phyloP scores from a whole-genome alignment of 352 stramenopile genomes.

The Phytophthora cryptogea region DNA sequence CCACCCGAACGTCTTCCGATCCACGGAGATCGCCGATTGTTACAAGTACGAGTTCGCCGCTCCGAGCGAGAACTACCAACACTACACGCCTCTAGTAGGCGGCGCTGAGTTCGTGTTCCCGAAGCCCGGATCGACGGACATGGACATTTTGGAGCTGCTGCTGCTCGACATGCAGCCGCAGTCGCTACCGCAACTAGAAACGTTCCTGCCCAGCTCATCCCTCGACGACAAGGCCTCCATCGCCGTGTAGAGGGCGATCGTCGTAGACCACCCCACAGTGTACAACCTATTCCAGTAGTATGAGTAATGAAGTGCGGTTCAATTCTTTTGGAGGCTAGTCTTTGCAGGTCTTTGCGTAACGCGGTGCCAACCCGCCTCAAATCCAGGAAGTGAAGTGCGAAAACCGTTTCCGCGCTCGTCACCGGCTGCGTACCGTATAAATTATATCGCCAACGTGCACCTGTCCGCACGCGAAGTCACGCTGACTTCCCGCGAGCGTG shows the following conservation, averaged over 20 bases:
- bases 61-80: conserved; percentile 1
- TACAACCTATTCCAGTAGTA: background rate
- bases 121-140: conserved; percentile 13
- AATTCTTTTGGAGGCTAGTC: too few species aligned
- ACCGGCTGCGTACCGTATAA: conserved; percentile 13
- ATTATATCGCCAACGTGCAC: conserved; percentile 23
- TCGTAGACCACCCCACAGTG: background rate
- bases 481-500: background rate
- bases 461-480: conserved; percentile 10
- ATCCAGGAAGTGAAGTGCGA: background rate
- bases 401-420: conserved; percentile 1
- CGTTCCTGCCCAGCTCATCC: conserved; percentile 6
- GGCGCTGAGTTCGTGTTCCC: background rate
- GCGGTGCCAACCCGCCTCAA: too few species aligned
- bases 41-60: conserved; percentile 1
- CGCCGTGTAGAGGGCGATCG: conserved; percentile 8
- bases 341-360: too few species aligned
- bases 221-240: conserved; percentile 14
- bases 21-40: conserved; percentile 1
- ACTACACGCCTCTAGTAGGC: conserved; percentile 2
- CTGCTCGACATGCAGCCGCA: conserved; percentile 22
- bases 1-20: background rate
- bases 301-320: conserved; percentile 1
- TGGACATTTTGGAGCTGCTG: conserved; percentile 30
- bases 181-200: conserved; percentile 16